Evolutionary conservation across 2,329 filamentous ascomycete species (phyloP), one percentile per base, ranked within the genome.

Genomic region (Grosmannia serpens): DNA sequence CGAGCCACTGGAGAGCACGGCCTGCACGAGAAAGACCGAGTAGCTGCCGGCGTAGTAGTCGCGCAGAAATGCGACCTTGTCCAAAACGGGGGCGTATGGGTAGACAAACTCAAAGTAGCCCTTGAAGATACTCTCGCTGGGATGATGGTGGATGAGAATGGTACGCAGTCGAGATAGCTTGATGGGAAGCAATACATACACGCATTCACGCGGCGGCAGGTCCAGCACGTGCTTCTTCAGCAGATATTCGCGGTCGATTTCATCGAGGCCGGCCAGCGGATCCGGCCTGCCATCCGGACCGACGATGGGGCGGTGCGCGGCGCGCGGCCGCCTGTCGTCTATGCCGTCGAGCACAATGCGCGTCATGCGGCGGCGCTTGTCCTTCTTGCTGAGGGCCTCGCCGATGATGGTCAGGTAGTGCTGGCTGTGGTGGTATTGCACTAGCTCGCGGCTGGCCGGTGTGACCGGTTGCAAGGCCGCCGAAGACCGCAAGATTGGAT

Each of bases 341-440:
- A 44, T 29, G 38, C 35, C 26, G 7, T 52, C 35, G 15, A 44
- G 24, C 1, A 44, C 26, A 7, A 44, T 41, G 11, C 33, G 47
- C 2, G 31, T 57, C 22, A 44, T 6, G 10, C 49, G 49, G 26
- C 49, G 49, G 26, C n/a, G 26, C 6, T 26, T 24, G 26, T 44
- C 38, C 2, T n/a, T 24, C 27, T n/a, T 38, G 33, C 24, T 22
- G n/a, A 57, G 24, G 2, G 56, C 56, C 5, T 57, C 56, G 38
- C 49, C 35, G 13, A 57, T 20, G 20, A 57, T 53, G 20, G 26
- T 22, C 10, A 57, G 49, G n/a, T 53, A 57, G 56, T 53, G 49
- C 46, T 52, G 55, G 35, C 55, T 57, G n/a, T 51, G 47, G 26
- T 57, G 55, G 24, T 57, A 57, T 33, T 57, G 46, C 8, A 57